Conservation (phyloP, 2,329 filamentous ascomycete genomes). For the Neofusicoccum umdonicola region DNA sequence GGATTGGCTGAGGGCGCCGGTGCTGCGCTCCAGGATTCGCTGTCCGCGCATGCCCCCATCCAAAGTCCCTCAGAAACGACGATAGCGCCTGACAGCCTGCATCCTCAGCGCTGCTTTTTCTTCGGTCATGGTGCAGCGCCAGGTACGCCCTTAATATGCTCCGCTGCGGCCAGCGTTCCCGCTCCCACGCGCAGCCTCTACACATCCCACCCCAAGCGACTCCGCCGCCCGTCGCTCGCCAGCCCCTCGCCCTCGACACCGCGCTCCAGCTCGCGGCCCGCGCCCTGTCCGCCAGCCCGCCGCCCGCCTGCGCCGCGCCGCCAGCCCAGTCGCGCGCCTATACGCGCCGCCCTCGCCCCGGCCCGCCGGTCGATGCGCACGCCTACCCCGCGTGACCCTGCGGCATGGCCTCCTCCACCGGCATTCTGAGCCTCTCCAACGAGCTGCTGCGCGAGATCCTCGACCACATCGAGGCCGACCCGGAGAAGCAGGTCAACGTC, state of each 20-base stretch:
- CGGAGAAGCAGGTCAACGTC: conserved; percentile 50
- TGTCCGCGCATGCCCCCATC: conserved; percentile 14
- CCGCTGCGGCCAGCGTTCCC: background rate
- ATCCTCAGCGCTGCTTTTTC: conserved; percentile 16
- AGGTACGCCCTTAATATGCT: conserved; percentile 11
- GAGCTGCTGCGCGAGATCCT: conserved; percentile 52
- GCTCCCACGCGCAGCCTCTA: background rate
- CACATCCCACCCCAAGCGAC: background rate
- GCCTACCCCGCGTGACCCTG: conserved; percentile 28
- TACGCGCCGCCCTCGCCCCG: background rate
- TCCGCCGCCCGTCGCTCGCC: background rate
- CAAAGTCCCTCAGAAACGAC: conserved; percentile 16
- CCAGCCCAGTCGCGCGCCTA: background rate
- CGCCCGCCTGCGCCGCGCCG: background rate
- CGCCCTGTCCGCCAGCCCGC: background rate
- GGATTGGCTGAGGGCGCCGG: no score
- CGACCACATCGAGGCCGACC: conserved; percentile 52
- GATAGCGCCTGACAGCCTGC: conserved; percentile 22
- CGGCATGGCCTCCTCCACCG: conserved; percentile 25
- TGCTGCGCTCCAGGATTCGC: conserved; percentile 5
- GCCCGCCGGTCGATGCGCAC: conserved; percentile 27
- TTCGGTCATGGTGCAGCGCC: conserved; percentile 5
- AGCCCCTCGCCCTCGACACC: background rate
- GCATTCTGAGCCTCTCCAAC: conserved; percentile 43
- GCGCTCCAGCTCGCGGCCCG: background rate